A percentile compares a stretch with the other conserved stretches of the same genome.
These are phyloP conservation scores for Pseudogymnoascus sp. DNA, from an alignment of 2,329 filamentous ascomycete genomes.

Conservation along the genomic window DNA sequence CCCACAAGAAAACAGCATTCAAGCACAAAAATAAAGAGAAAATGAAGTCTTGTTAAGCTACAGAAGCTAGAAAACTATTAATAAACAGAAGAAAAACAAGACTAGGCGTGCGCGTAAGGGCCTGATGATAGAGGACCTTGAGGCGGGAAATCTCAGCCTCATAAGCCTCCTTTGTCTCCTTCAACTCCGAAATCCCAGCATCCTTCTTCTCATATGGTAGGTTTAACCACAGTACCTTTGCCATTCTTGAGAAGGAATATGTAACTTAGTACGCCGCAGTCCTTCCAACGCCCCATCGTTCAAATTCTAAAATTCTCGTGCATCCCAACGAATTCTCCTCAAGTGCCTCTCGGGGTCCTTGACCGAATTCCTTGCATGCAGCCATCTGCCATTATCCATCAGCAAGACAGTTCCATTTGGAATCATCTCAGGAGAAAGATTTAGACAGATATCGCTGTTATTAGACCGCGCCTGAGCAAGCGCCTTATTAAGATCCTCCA, in stretches of 20 bases:
- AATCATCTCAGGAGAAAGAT: conserved; percentile 24
- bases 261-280: neutral
- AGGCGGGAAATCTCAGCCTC: too few relatives aligned
- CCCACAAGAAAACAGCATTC: too few relatives aligned
- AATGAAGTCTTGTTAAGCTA: too few relatives aligned
- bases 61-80: too few relatives aligned
- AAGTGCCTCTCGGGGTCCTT: conserved; percentile 32
- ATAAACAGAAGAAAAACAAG: too few relatives aligned
- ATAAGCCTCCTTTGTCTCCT: too few relatives aligned
- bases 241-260: neutral
- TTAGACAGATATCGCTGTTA: conserved; percentile 15
- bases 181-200: too few relatives aligned
- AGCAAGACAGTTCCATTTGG: conserved; percentile 29
- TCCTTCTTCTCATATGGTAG: too few relatives aligned
- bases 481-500: conserved; percentile 26
- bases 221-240: too few relatives aligned
- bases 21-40: too few relatives aligned
- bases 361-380: conserved; percentile 31
- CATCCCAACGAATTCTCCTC: conserved; percentile 31
- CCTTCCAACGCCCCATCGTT: neutral
- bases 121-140: too few relatives aligned
- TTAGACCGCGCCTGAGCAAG: conserved; percentile 17
- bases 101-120: too few relatives aligned
- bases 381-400: conserved; percentile 32
- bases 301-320: conserved; percentile 22